Base-by-base conservation (phyloP, 2,329 filamentous ascomycete genomes). In the Cladorrhinum sp. region DNA sequence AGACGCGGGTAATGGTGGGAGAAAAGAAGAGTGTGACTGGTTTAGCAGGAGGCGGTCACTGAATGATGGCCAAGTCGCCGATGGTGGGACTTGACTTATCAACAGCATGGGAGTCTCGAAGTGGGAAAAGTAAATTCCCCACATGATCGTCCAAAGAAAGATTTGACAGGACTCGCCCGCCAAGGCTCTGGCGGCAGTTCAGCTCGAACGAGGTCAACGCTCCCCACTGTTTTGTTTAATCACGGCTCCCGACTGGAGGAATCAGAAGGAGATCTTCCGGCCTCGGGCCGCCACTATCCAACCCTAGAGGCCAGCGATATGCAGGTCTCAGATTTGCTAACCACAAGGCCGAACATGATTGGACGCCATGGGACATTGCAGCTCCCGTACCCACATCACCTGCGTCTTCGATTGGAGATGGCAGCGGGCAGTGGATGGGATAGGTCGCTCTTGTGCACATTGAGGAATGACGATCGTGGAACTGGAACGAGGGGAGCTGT, bases 321-420 rank as follows among this genome's bases (percentile, higher is more conserved):
- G 58, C 61, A 61, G 13, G 58, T 61, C 55, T 57, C 61, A 58
- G 58, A 58, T 57, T 58, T 36, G 61, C 22, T 25, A 12, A 55
- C 50, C 7, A 32, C 8, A 51, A 55, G 13, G 23, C 16, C n/a
- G 12, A 12, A 6, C 9, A 13, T 50, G 57, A 62, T 6, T 62
- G 61, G 61, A 24, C 29, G 38, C 25, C 45, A 8, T 8, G 25
- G 20, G 24, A 49, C 51, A 36, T 12, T 25, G n/a, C 41, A 45
- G 16, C 3, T 45, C 18, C 18, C 4, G 41, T 45, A 18, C 18
- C 41, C 50, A 55, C 29, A 52, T 45, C 41, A 45, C 23, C 57
- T 57, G 55, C 57, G 45, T 38, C 50, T 18, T n/a, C 22, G 18
- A 60, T 59, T 62, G 60, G 60, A 13, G 27, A 55, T 36, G 22